These are phyloP conservation scores for Metarhizium rileyi DNA, from an alignment of 2,329 filamentous ascomycete genomes.

Conservation along the genomic window DNA sequence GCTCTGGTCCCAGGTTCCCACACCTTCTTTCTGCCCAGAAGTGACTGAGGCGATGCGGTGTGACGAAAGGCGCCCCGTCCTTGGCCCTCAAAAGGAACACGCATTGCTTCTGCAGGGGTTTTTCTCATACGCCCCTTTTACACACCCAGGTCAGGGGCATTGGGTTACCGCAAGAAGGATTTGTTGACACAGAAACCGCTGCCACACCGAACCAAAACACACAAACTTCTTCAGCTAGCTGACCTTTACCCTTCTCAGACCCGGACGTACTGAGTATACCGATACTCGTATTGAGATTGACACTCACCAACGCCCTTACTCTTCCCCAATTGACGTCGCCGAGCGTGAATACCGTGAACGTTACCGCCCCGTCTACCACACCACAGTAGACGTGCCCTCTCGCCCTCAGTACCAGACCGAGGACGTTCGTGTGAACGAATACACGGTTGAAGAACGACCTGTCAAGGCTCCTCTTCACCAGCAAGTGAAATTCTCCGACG, in stretches of 20 bases:
- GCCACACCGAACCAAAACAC: conserved; percentile 13
- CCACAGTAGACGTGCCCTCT: conserved; percentile 22
- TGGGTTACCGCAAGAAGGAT: conserved; percentile 6
- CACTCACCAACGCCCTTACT: conserved; percentile 35
- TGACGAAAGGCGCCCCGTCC: background rate
- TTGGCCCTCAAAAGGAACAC: background rate
- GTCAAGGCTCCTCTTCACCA: conserved; percentile 40
- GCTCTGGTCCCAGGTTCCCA: background rate
- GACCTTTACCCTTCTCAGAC: conserved; percentile 15
- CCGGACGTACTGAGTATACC: conserved; percentile 38
- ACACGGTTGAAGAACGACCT: conserved; percentile 27
- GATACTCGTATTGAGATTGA: conserved; percentile 60
- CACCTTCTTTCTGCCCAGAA: background rate
- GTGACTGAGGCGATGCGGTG: conserved; percentile 4
- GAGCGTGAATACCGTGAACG: conserved; percentile 58
- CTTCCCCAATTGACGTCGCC: conserved; percentile 50
- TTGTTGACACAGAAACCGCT: conserved; percentile 17
- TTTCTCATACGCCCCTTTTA: conserved; percentile 3
- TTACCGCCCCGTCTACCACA: conserved; percentile 40
- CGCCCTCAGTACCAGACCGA: conserved; percentile 23
- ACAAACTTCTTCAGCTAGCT: conserved; percentile 14
- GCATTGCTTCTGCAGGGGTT: conserved; percentile 7
- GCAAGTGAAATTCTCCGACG: conserved; percentile 52
- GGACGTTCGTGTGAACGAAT: conserved; percentile 21
- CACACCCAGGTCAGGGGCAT: conserved; percentile 14